These are phyloP conservation scores for Penicillium thymicola DNA, from an alignment of 2,329 filamentous ascomycete species.

Conservation along the genomic window DNA sequence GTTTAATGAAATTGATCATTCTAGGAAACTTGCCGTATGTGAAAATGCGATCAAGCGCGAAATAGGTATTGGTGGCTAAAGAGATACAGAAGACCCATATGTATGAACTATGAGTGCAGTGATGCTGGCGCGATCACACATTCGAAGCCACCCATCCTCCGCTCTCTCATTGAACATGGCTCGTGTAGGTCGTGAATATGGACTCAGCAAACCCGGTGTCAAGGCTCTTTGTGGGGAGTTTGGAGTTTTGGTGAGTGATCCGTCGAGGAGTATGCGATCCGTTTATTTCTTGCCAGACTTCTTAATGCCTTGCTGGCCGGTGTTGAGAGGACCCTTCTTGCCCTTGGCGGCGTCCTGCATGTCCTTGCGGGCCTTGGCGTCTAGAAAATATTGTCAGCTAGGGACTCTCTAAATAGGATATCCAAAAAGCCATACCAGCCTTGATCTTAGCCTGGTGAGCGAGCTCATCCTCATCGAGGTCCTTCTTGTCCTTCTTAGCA, in stretches of 20 bases:
- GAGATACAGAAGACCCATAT: slow-evolving; percentile 4
- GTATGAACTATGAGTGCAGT: not conserved
- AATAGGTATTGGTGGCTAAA: slow-evolving; percentile 9
- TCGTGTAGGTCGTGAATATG: slow-evolving; percentile 23
- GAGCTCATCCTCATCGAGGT: slow-evolving; percentile 82
- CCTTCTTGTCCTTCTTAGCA: slow-evolving; percentile 78
- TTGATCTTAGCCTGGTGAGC: slow-evolving; percentile 80
- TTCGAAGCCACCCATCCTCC: slow-evolving; percentile 5
- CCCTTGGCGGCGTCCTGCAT: slow-evolving; percentile 76
- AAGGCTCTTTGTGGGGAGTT: not conserved
- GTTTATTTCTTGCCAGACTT: slow-evolving; percentile 94
- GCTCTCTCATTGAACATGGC: slow-evolving; percentile 20
- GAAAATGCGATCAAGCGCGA: slow-evolving; percentile 9
- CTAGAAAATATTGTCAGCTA: slow-evolving; percentile 41
- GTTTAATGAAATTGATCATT: not conserved
- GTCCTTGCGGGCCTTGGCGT: slow-evolving; percentile 82
- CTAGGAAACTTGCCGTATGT: not conserved
- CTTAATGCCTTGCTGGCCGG: slow-evolving; percentile 86
- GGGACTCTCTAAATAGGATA: too few relatives aligned
- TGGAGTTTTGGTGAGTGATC: not conserved
- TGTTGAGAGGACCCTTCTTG: slow-evolving; percentile 79
- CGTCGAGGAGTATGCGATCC: not conserved
- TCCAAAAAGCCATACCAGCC: slow-evolving; percentile 63
- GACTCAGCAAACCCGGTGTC: slow-evolving; percentile 1
- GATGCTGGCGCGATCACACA: slow-evolving; percentile 4